Conservation (phyloP, 371 early-diverging fungal species). For the Rhizopus sp. region DNA sequence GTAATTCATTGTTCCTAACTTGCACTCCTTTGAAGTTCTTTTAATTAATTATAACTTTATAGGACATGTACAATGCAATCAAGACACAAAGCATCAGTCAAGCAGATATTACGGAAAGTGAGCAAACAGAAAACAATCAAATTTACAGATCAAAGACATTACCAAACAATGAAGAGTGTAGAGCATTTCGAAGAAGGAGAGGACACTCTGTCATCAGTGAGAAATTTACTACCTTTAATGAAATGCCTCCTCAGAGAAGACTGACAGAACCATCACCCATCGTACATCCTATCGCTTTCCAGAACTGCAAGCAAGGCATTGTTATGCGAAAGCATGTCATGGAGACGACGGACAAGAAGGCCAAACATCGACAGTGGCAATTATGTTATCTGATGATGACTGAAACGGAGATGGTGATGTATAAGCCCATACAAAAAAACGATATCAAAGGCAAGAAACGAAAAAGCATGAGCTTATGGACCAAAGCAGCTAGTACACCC, state of each 20-base stretch:
- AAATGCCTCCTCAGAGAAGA: neutral
- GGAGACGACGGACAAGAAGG: slow-evolving; percentile 27
- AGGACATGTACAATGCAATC: slow-evolving; percentile 33
- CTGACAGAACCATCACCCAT: neutral
- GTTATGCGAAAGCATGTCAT: slow-evolving; percentile 40
- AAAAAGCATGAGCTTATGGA: slow-evolving; percentile 18
- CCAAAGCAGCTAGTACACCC: neutral
- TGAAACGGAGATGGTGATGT: slow-evolving; percentile 30
- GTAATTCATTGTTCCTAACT: slow-evolving; percentile 10
- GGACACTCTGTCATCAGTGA: slow-evolving; percentile 16
- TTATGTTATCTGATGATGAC: slow-evolving; percentile 24
- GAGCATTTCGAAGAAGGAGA: slow-evolving; percentile 6
- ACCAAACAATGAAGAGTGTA: slow-evolving; percentile 4
- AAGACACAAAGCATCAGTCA: slow-evolving; percentile 25
- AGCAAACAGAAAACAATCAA: neutral
- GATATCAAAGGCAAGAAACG: slow-evolving; percentile 7
- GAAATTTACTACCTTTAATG: neutral
- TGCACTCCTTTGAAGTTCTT: no score
- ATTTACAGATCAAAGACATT: slow-evolving; percentile 12
- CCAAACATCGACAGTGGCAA: slow-evolving; percentile 34
- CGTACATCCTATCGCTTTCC: neutral
- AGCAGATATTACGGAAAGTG: slow-evolving; percentile 7
- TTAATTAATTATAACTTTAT: slow-evolving; percentile 1
- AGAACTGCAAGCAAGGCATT: slow-evolving; percentile 21
- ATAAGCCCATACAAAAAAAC: slow-evolving; percentile 14